A percentile compares a stretch with the other conserved stretches of the same genome.
These are phyloP conservation scores for Lumnitzera racemosa DNA, from an alignment of 345 rosid species.

Conservation along the genomic window DNA sequence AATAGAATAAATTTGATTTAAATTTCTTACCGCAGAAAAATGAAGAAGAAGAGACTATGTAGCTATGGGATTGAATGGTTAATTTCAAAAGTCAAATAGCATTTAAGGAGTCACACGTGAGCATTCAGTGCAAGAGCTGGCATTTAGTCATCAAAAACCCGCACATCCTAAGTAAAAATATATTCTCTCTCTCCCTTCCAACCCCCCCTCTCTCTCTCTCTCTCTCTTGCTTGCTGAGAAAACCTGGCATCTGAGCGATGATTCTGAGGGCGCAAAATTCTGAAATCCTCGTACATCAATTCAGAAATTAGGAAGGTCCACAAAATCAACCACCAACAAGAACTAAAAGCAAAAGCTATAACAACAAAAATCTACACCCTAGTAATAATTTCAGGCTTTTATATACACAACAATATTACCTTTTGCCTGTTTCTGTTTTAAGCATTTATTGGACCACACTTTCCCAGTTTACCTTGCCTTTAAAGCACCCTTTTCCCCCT, in stretches of 20 bases:
- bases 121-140: slow-evolving; percentile 38
- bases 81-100: slow-evolving; percentile 28
- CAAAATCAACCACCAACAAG: slow-evolving; percentile 8
- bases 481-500: slow-evolving; percentile 42
- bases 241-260: slow-evolving; percentile 7
- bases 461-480: slow-evolving; percentile 55
- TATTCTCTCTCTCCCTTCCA: neutral
- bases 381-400: no score
- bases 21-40: neutral
- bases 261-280: slow-evolving; percentile 7
- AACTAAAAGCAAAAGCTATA: slow-evolving; percentile 1
- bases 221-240: slow-evolving; percentile 3
- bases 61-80: slow-evolving; percentile 5
- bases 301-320: neutral
- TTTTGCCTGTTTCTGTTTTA: slow-evolving; percentile 20
- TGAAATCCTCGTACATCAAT: slow-evolving; percentile 13
- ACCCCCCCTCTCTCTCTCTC: neutral
- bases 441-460: slow-evolving; percentile 1
- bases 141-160: slow-evolving; percentile 10
- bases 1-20: no score
- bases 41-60: neutral
- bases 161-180: neutral
- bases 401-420: slow-evolving; percentile 5
- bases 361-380: no score
- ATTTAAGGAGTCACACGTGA: slow-evolving; percentile 49